Evolutionary conservation across 108 stramenopile species (phyloP), one percentile per base, ranked within the genome.

Genomic region (Cyclotella cryptica): DNA sequence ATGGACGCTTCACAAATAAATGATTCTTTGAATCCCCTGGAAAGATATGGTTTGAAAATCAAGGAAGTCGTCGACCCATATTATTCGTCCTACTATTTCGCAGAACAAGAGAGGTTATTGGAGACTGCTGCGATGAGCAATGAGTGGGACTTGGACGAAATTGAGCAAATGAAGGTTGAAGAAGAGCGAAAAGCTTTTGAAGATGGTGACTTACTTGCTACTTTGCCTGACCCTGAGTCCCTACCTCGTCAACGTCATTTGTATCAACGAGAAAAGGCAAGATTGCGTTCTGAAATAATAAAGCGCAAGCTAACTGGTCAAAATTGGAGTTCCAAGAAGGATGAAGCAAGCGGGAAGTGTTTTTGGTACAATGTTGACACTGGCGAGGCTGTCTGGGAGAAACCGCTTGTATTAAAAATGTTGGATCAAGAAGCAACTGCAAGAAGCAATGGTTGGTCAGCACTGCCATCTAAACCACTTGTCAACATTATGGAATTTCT

Each of bases 351-450:
- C 29, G 78, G 89, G 21, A 66, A 61, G 17, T 75, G 76, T 0
- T 94, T 93, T 41, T 96, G 88, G 89, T 92, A 93, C 80, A 94
- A 96, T 66, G 71, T 62, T 46, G 96, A 96, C 77, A 92, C 93
- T n/a, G 96, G 92, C 15, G 96, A 96, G 80, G 90, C 92, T 1
- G 55, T 79, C 6, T 92, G 90, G 89, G 88, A 93, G 39, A 93
- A 85, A 69, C 96, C 96, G 11, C 29, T 17, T 21, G 84, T 90
- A 10, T 65, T 96, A 29, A 46, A 84, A 29, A 90, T 91, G 69
- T 70, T 92, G 17, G 88, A 93, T 54, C 92, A 84, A 41, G 60
- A 86, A 45, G 80, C 78, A 28, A 11, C 71, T 30, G 92, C 95
- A 19, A 42, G 51, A 49, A 35, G 75, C 40, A 51, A 84, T 46